Conservation (phyloP, 176 grass and related monocot species). For the Aegilops bicornis region DNA sequence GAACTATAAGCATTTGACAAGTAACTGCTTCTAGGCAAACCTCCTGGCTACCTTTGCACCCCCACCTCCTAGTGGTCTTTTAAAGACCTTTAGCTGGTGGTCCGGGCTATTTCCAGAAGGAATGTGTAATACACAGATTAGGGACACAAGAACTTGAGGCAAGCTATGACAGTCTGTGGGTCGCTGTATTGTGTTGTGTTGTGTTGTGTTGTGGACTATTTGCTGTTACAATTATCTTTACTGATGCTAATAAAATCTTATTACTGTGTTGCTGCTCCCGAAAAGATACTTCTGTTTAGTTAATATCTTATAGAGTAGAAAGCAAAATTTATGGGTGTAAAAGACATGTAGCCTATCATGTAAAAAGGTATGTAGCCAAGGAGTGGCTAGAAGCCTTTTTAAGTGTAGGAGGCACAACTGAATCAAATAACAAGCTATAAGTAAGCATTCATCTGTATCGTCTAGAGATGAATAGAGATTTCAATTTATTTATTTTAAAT, state of each 20-base stretch:
- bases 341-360: background rate
- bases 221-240: background rate
- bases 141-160: background rate
- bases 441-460: background rate
- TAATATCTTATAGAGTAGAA: background rate
- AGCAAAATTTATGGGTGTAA: background rate
- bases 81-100: background rate
- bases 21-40: background rate
- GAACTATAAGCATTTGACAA: slow-evolving; percentile 21
- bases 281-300: background rate
- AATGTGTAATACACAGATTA: background rate
- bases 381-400: slow-evolving; percentile 6
- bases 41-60: background rate
- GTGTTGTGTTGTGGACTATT: background rate
- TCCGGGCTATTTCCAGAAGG: background rate
- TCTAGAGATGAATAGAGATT: background rate
- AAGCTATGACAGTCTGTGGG: background rate
- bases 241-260: background rate
- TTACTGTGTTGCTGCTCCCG: background rate
- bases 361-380: background rate
- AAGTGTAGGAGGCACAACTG: background rate
- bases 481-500: background rate
- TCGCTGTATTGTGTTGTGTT: background rate
- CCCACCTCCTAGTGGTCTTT: background rate
- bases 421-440: background rate